Percentiles rank a stretch among this genome's conserved stretches.
Conservation (phyloP, 177 flowering plant species). For the Vitis hybrid region DNA sequence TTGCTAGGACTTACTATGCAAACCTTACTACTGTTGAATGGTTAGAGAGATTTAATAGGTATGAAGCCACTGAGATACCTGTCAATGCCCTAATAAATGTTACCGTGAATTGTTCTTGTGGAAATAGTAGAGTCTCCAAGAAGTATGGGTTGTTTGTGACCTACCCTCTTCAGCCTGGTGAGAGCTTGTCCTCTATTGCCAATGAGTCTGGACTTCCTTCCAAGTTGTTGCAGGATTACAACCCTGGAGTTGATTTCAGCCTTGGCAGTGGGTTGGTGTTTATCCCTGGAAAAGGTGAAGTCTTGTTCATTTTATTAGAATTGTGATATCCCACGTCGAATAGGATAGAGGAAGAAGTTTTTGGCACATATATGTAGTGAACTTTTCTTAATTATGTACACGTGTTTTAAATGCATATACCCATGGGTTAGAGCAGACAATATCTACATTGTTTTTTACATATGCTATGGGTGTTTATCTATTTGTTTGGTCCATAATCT, state of each 20-base stretch:
- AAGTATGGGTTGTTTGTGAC: conserved; percentile 74
- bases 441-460: too few species aligned
- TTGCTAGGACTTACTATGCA: conserved; percentile 42
- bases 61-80: conserved; percentile 34
- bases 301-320: neutral
- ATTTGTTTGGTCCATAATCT: too few species aligned
- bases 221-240: conserved; percentile 46
- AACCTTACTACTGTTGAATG: conserved; percentile 43
- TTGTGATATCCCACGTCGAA: too few species aligned
- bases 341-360: too few species aligned
- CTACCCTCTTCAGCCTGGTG: conserved; percentile 55
- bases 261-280: conserved; percentile 59
- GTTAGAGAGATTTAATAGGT: conserved; percentile 43
- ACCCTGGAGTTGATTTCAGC: conserved; percentile 47
- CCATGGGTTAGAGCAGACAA: too few species aligned
- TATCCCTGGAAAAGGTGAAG: conserved; percentile 73
- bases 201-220: conserved; percentile 17
- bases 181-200: conserved; percentile 41
- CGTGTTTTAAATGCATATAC: too few species aligned
- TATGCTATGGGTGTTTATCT: too few species aligned
- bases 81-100: conserved; percentile 43
- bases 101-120: conserved; percentile 78
- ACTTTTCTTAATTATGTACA: too few species aligned
- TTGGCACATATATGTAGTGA: too few species aligned
- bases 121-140: conserved; percentile 38